Evolutionary conservation across 257 asterid species (phyloP), one percentile per base, ranked within the genome.

Genomic region (Solanum habrochaites): DNA sequence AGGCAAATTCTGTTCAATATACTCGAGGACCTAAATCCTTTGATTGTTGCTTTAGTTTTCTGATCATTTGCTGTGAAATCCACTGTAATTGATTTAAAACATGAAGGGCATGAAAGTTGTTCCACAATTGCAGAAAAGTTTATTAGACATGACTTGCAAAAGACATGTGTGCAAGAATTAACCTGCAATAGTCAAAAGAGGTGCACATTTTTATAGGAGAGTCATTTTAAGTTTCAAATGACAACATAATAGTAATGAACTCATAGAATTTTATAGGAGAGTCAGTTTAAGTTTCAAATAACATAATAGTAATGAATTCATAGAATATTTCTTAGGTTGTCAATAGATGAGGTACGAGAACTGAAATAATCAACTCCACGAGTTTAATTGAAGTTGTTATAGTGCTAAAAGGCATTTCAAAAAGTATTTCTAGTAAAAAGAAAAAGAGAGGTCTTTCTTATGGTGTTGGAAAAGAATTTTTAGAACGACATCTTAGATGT

Each of bases 101-200:
- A 96, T 11, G 94, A 39, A 85, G 99, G 99, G 92, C 98, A 96
- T 23, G 95, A 90, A 60, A 90, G 91, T 75, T 92, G 95, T 85
- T 95, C 96, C 94, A 90, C 85, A 88, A 88, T 89, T 71, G 98
- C 90, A 89, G 95, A 90, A 88, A 90, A 92, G 75, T 92, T 95
- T 84, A 94, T 91, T 92, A 96, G 90, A 90, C 98, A 96, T 25
- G 98, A 81, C 86, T 92, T 96, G 94, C 99, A 96, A 91, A 96
- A 96, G 86, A 91, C 90, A 87, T 96, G 98, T 62, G 92, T 90
- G 69, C 98, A 94, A 47, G 98, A 90, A 45, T 98, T 91, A 82
- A 95, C 95, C 99, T 96, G 91, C 73, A 87, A 87, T 16, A 88
- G 87, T 27, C 67, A 85, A 71, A 89, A 83, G 75, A 74, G 10